Base-by-base conservation (phyloP, 495 filamentous ascomycete genomes). In the Cercophora scortea region DNA sequence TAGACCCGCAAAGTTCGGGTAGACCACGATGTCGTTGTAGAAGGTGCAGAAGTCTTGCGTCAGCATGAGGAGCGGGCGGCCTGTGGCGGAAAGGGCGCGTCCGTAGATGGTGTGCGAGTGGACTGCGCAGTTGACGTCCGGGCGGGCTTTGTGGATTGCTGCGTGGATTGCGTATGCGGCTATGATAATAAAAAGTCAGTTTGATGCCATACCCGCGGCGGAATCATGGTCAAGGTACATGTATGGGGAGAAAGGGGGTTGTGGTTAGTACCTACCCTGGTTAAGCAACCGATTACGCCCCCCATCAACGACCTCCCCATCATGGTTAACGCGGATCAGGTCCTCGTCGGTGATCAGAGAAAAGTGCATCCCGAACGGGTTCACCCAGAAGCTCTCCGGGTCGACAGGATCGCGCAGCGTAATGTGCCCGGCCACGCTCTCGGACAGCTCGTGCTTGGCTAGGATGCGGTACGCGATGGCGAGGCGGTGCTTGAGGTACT, bases 151-250 rank as follows among this genome's bases (percentile, higher is more conserved):
- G 61, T 82, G 80, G 25, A 82, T 75, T 41, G 73, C 73, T n/a
- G 70, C 70, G 61, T 82, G 86, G 59, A 89, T 89, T 51, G 81
- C 72, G 60, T 85, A 88, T 1, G 83, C 86, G 5, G 86, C 83
- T 33, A 11, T 2, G 13, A 4, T 8, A 38, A 7, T 38, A 38
- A 38, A 38, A 38, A 2, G 25, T 25, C 25, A 25, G 25, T 25
- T 25, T 25, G 36, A 38, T 38, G 3, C 36, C n/a, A n/a, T n/a
- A n/a, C n/a, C n/a, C n/a, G n/a, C n/a, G n/a, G n/a, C n/a, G n/a
- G n/a, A n/a, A n/a, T n/a, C n/a, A n/a, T n/a, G n/a, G n/a, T n/a
- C n/a, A n/a, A n/a, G n/a, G n/a, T n/a, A n/a, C n/a, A n/a, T n/a
- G n/a, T n/a, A n/a, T n/a, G n/a, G n/a, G n/a, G n/a, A n/a, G n/a